phyloP scores from a whole-genome alignment of 345 rosid genomes.

The Brassica cretica region DNA sequence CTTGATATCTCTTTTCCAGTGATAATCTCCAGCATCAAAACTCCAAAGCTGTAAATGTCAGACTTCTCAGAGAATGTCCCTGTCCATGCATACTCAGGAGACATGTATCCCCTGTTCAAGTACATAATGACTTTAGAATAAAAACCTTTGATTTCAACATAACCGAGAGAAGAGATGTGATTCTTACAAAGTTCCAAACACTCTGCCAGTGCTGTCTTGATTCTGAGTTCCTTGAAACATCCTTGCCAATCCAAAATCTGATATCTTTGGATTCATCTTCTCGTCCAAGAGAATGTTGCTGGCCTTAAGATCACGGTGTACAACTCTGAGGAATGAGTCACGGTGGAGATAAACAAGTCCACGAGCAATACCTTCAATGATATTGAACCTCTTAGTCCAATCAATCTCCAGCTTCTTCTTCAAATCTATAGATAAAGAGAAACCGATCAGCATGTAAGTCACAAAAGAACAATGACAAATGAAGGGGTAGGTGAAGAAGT shows the following conservation, averaged over 20 bases:
- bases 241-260: conserved; percentile 37
- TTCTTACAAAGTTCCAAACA: conserved; percentile 35
- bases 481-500: neutral
- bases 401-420: conserved; percentile 5
- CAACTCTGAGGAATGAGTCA: conserved; percentile 29
- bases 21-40: neutral
- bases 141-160: neutral
- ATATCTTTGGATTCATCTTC: conserved; percentile 32
- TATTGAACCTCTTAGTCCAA: conserved; percentile 21
- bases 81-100: conserved; percentile 52
- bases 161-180: neutral
- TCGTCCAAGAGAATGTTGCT: conserved; percentile 27
- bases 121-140: neutral
- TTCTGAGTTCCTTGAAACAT: conserved; percentile 24
- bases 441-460: neutral
- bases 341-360: conserved; percentile 34
- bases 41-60: neutral
- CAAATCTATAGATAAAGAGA: conserved; percentile 8
- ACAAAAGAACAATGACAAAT: neutral
- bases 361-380: conserved; percentile 28
- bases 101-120: conserved; percentile 38
- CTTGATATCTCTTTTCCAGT: neutral
- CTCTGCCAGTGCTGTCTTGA: conserved; percentile 23
- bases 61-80: conserved; percentile 47
- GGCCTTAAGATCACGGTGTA: conserved; percentile 27